Conservation (phyloP, 176 grass and related monocot genomes). For the Bromus sterilis region DNA sequence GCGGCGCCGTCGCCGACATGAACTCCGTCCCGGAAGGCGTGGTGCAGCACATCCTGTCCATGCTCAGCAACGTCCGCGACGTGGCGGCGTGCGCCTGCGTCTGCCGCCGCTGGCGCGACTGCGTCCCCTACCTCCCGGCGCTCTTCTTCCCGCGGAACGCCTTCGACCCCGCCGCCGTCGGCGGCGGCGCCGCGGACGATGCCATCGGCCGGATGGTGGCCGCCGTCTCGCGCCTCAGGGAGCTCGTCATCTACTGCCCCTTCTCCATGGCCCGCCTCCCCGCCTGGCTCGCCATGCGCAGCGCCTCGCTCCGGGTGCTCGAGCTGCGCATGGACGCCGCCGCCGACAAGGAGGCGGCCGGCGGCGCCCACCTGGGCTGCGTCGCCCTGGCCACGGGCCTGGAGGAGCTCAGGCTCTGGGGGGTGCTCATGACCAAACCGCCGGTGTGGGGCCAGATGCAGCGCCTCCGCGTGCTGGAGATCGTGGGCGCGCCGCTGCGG, state of each 20-base stretch:
- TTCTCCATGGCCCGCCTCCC: slow-evolving; percentile 63
- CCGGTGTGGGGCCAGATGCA: slow-evolving; percentile 58
- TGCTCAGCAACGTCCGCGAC: slow-evolving; percentile 74
- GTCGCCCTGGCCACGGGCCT: slow-evolving; percentile 39
- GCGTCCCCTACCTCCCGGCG: slow-evolving; percentile 72
- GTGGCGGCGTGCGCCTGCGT: slow-evolving; percentile 72
- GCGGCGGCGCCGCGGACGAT: slow-evolving; percentile 36
- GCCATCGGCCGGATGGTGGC: slow-evolving; percentile 72
- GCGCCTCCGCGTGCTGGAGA: slow-evolving; percentile 58
- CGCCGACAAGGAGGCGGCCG: slow-evolving; percentile 39
- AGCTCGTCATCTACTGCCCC: slow-evolving; percentile 90
- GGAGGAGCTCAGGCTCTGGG: slow-evolving; percentile 82
- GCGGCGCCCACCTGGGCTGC: slow-evolving; percentile 44
- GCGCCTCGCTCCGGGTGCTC: slow-evolving; percentile 57
- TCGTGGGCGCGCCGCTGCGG: slow-evolving; percentile 65
- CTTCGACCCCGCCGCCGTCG: slow-evolving; percentile 25
- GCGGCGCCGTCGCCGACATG: slow-evolving; percentile 28
- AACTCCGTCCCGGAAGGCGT: slow-evolving; percentile 72
- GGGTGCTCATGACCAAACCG: slow-evolving; percentile 43
- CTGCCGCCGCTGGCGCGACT: slow-evolving; percentile 71
- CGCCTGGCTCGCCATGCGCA: slow-evolving; percentile 42
- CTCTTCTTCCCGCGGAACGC: slow-evolving; percentile 86
- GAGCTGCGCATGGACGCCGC: slow-evolving; percentile 74
- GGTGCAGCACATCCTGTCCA: slow-evolving; percentile 70
- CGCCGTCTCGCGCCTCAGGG: slow-evolving; percentile 41